Conservation (phyloP, 1,284 basidiomycete genomes). For the Ganoderma sp. region DNA sequence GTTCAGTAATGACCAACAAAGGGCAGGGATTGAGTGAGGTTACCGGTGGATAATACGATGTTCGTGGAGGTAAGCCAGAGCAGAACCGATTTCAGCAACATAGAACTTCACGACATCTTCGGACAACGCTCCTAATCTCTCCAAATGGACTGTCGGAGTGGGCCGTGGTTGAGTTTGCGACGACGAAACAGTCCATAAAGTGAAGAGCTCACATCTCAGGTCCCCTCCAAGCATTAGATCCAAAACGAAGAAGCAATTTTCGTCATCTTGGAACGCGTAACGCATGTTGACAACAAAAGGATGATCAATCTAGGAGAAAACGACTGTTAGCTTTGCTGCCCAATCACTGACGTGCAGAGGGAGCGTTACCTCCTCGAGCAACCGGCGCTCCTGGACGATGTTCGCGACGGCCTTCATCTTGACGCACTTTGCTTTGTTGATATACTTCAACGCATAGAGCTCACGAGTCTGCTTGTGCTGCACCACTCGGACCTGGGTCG, state of each 20-base stretch:
- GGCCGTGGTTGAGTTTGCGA: conserved; percentile 7
- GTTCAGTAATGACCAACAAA: not conserved
- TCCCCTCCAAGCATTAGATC: conserved; percentile 99
- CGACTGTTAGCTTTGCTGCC: not conserved
- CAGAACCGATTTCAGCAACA: conserved; percentile 88
- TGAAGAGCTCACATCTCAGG: conserved; percentile 76
- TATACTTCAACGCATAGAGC: conserved; percentile 97
- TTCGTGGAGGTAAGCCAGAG: conserved; percentile 90
- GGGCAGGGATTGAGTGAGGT: conserved; percentile 36
- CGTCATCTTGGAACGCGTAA: conserved; percentile 99
- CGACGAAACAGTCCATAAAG: not conserved
- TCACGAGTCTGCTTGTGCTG: conserved; percentile 98
- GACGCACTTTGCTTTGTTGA: conserved; percentile 97
- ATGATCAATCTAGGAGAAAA: conserved; percentile 82
- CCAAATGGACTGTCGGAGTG: conserved; percentile 80
- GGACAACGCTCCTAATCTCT: conserved; percentile 81
- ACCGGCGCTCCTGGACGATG: conserved; percentile 91
- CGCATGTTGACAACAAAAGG: conserved; percentile 96
- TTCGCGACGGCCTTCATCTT: conserved; percentile 98
- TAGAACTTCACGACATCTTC: conserved; percentile 92
- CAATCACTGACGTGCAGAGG: not conserved
- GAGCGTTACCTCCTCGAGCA: conserved; percentile 83
- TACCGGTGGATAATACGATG: conserved; percentile 95
- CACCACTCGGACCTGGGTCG: conserved; percentile 89
- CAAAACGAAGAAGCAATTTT: conserved; percentile 98